phyloP scores from a whole-genome alignment of 140 eudicot genomes.

The Stevia rebaudiana region DNA sequence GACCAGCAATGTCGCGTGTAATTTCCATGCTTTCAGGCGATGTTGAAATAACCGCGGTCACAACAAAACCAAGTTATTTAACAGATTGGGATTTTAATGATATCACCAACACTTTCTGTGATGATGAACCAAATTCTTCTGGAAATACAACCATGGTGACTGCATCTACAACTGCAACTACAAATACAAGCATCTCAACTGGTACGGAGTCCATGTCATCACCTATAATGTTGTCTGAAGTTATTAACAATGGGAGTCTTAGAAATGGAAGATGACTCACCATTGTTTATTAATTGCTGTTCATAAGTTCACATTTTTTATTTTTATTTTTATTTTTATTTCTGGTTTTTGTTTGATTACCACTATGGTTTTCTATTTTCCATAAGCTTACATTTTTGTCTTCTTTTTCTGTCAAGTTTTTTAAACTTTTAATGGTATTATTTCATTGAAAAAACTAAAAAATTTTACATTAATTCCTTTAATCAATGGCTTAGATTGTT shows the following conservation, averaged over 20 bases:
- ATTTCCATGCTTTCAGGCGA: conserved; percentile 49
- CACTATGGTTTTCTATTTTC: not conserved
- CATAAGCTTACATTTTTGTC: conserved; percentile 3
- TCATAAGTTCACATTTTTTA: not conserved
- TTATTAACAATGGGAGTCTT: conserved; percentile 20
- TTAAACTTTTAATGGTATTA: not conserved
- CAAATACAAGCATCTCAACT: conserved; percentile 27
- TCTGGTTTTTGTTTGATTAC: not conserved
- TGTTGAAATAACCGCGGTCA: conserved; percentile 27
- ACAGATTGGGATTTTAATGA: conserved; percentile 50
- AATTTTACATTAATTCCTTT: too few relatives aligned
- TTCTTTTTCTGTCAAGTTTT: not conserved
- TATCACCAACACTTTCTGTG: conserved; percentile 26
- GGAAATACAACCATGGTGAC: conserved; percentile 12
- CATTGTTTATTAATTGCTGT: conserved; percentile 10
- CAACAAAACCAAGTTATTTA: conserved; percentile 45
- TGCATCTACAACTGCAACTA: conserved; percentile 5
- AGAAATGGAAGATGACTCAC: conserved; percentile 31
- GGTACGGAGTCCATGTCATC: conserved; percentile 25
- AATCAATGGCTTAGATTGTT: too few relatives aligned
- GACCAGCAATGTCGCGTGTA: conserved; percentile 56
- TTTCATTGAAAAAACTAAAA: not conserved
- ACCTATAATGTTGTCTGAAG: conserved; percentile 21
- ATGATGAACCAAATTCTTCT: conserved; percentile 21
- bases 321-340: too few relatives aligned